Evolutionary conservation across 176 grass and related monocot species (phyloP), one percentile per base, ranked within the genome.

Genomic region (Phoenix dactylifera): DNA sequence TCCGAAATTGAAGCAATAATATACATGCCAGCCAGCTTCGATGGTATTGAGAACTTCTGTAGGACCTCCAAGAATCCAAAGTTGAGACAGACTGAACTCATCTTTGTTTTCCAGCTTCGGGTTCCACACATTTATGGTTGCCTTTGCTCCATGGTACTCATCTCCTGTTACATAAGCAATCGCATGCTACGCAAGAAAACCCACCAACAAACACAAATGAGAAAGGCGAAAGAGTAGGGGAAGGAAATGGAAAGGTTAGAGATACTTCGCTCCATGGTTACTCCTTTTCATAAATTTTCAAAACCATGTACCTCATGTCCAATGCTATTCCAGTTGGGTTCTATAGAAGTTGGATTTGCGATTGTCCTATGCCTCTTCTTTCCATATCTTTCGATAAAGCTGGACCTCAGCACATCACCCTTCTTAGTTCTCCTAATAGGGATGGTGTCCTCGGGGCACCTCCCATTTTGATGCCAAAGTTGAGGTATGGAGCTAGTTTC

Each of bases 61-160:
- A 26, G 62, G 51, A 14, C 62, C 62, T 1, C 62, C 62, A 1
- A 65, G 44, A 26, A 65, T 24, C 62, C 62, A 65, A 7, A 65
- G 22, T 19, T 65, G 62, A 26, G 62, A 65, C 22, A 65, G 49
- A 25, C 62, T 65, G 62, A 65, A 65, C 20, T 65, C 62, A 26
- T 65, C 16, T 15, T 65, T 20, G 20, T 20, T 22, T 22, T 24
- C 15, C 50, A 65, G 26, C 18, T 39, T 65, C 24, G 62, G 62
- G 15, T 65, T 22, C 62, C 62, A 65, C 20, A 65, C 62, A 52
- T 65, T 65, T 2, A 65, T 52, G 62, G 49, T 65, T 15, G 62
- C 62, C 20, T 65, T 65, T 24, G 62, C 22, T 26, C 62, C 62
- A 18, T 65, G 51, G 49, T 65, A 65, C 9, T n/a, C n/a, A 52